phyloP scores from a whole-genome alignment of 225 moss, liverwort and hornwort genomes.

The Pseudisothecium myosuroides region DNA sequence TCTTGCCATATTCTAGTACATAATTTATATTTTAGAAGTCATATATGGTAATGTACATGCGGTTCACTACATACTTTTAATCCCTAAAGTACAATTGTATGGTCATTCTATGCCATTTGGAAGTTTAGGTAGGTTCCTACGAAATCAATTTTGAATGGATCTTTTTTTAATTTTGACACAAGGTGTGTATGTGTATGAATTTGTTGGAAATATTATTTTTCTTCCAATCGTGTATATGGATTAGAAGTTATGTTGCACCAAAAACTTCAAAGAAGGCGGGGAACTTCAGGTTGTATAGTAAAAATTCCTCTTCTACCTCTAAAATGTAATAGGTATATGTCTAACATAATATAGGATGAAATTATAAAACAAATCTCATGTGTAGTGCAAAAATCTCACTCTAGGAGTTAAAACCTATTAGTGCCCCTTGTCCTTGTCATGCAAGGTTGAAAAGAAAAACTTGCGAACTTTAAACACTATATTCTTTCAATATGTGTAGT shows the following conservation, averaged over 20 bases:
- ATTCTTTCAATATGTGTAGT: neutral
- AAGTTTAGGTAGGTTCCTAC: rapidly evolving
- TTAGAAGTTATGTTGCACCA: rapidly evolving
- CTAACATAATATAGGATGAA: neutral
- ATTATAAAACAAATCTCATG: rapidly evolving
- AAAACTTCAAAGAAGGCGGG: rapidly evolving
- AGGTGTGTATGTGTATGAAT: too few relatives aligned
- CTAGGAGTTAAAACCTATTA: neutral
- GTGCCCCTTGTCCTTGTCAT: rapidly evolving
- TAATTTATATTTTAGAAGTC: neutral
- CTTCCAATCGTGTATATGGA: rapidly evolving
- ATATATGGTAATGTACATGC: neutral
- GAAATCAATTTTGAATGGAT: neutral
- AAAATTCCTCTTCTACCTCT: rapidly evolving
- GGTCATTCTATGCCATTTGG: rapidly evolving
- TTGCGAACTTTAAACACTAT: neutral
- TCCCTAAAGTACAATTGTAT: neutral
- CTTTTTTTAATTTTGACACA: neutral
- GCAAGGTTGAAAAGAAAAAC: neutral
- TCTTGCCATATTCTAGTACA: neutral
- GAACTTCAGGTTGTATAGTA: rapidly evolving
- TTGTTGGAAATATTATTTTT: rapidly evolving
- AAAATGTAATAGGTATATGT: too few relatives aligned
- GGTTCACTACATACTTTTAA: neutral
- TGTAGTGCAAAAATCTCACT: too few relatives aligned